These are phyloP conservation scores for Hapsidospora chrysogenum DNA, from an alignment of 495 filamentous ascomycete genomes.

Conservation along the genomic window DNA sequence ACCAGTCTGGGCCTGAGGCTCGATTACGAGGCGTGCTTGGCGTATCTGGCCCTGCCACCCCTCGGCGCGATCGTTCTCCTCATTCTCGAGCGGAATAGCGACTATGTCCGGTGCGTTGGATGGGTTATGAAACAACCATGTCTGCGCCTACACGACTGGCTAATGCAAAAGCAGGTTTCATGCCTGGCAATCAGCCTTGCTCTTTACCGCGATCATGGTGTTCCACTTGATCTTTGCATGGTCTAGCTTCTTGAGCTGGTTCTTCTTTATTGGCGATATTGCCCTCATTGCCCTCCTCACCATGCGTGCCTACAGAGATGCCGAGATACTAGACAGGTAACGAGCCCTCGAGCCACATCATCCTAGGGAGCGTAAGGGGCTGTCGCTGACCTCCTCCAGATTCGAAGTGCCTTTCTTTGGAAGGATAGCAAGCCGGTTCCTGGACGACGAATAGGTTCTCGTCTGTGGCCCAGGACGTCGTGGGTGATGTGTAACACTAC, in stretches of 20 bases:
- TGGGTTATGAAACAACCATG: neutral
- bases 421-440: slow-evolving; percentile 67
- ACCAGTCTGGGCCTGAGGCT: slow-evolving; percentile 51
- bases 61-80: slow-evolving; percentile 73
- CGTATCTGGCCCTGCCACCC: slow-evolving; percentile 76
- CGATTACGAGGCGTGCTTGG: slow-evolving; percentile 77
- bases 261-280: slow-evolving; percentile 61
- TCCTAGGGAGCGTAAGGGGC: too few relatives aligned
- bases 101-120: slow-evolving; percentile 75
- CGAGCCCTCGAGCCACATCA: neutral
- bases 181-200: slow-evolving; percentile 82
- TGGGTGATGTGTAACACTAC: too few relatives aligned
- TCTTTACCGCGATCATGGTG: slow-evolving; percentile 75
- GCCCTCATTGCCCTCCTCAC: slow-evolving; percentile 61
- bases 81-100: slow-evolving; percentile 81
- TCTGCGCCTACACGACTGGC: neutral
- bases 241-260: slow-evolving; percentile 69
- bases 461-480: too few relatives aligned
- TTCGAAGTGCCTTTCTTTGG: slow-evolving; percentile 84
- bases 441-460: slow-evolving; percentile 70
- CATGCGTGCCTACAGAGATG: slow-evolving; percentile 69
- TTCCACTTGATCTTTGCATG: slow-evolving; percentile 75
- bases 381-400: too few relatives aligned
- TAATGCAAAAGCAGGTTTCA: slow-evolving; percentile 48
- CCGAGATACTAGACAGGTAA: slow-evolving; percentile 75